A percentile compares a stretch with the other conserved stretches of the same genome.
Conservation (phyloP, 2,329 filamentous ascomycete genomes). For the Pseudocercospora vitis region DNA sequence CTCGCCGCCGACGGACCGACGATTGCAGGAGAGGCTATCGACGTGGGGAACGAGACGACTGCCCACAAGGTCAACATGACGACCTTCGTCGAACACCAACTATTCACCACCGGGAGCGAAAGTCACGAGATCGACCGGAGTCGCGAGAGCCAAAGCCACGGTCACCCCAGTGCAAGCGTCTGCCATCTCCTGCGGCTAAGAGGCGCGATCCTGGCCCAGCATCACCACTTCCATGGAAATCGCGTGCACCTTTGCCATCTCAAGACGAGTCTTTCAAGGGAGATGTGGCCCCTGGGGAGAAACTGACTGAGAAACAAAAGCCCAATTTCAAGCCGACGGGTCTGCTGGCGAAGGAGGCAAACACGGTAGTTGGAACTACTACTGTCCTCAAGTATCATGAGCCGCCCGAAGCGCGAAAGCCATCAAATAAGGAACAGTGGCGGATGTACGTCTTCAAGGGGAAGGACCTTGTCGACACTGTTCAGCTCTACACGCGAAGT, state of each 20-base stretch:
- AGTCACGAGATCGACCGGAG: conserved; percentile 27
- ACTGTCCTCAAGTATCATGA: conserved; percentile 95
- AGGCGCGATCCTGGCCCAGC: conserved; percentile 40
- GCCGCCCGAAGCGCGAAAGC: conserved; percentile 87
- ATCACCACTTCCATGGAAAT: conserved; percentile 45
- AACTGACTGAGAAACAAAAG: conserved; percentile 68
- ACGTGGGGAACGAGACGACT: conserved; percentile 19
- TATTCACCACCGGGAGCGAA: conserved; percentile 19
- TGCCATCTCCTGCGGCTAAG: conserved; percentile 36
- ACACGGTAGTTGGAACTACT: conserved; percentile 71
- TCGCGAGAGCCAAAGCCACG: conserved; percentile 26
- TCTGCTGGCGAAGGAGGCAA: conserved; percentile 81
- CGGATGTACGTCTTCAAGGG: conserved; percentile 89
- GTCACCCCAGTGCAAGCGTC: conserved; percentile 27
- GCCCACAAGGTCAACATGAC: conserved; percentile 11
- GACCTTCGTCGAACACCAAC: conserved; percentile 14
- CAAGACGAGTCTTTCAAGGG: conserved; percentile 48
- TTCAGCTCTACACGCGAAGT: conserved; percentile 72
- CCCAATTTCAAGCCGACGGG: conserved; percentile 83
- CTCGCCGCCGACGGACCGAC: conserved; percentile 10
- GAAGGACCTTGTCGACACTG: conserved; percentile 73
- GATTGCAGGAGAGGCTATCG: conserved; percentile 13
- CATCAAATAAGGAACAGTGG: conserved; percentile 75
- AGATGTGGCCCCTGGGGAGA: conserved; percentile 35
- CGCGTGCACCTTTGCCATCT: conserved; percentile 47